Evolutionary conservation across 169 alveolate genomes (phyloP).

Genomic region (Plasmodium reichenowi): DNA sequence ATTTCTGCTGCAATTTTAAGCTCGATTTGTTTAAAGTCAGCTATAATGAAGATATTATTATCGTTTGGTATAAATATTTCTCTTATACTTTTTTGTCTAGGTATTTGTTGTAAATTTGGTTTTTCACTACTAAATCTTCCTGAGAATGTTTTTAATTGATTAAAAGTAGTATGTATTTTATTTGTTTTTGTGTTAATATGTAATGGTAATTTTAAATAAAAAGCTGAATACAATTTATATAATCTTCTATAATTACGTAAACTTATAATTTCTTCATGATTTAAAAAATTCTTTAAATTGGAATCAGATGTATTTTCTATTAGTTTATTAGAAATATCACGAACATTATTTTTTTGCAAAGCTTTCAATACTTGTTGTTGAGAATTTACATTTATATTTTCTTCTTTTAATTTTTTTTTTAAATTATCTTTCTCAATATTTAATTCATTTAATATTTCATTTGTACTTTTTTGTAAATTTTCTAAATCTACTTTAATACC

Average conservation of each 20-base stretch:
- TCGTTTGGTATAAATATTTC: conserved; percentile 87
- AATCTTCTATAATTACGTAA: conserved; percentile 86
- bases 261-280: conserved; percentile 86
- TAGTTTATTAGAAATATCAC: conserved; percentile 78
- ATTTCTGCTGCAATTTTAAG: conserved; percentile 91
- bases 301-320: conserved; percentile 88
- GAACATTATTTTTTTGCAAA: conserved; percentile 82
- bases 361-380: conserved; percentile 87
- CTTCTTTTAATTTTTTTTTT: conserved; percentile 79
- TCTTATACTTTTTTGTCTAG: conserved; percentile 87
- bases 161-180: conserved; percentile 88
- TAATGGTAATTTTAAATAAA: conserved; percentile 87
- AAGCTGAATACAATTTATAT: conserved; percentile 88
- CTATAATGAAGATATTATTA: conserved; percentile 85
- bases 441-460: conserved; percentile 81
- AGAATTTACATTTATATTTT: conserved; percentile 84
- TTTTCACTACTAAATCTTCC: conserved; percentile 92
- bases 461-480: conserved; percentile 80
- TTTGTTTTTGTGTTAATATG: conserved; percentile 84
- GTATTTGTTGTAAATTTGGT: conserved; percentile 92
- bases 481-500: conserved; percentile 86
- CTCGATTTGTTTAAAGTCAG: conserved; percentile 91
- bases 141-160: conserved; percentile 90
- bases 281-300: conserved; percentile 83
- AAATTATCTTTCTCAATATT: conserved; percentile 75